Percentiles rank a stretch among this genome's conserved stretches.
These are phyloP conservation scores for Lanmaoa pseudosensibilis DNA, from an alignment of 768 basidiomycete genomes.

Conservation along the genomic window DNA sequence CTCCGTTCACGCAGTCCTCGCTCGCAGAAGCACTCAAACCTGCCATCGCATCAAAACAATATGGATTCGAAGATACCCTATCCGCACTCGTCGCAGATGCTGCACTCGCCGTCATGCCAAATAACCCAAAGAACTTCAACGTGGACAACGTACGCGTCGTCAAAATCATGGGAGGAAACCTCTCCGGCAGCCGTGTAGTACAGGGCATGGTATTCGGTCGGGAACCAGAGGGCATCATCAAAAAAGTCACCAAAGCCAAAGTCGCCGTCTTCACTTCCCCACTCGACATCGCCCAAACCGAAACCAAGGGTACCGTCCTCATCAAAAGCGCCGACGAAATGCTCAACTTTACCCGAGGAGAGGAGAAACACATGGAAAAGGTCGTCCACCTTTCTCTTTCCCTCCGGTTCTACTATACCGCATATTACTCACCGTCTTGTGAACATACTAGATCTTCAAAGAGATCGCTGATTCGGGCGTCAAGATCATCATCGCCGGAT, in stretches of 20 bases:
- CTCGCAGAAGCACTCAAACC: conserved; percentile 82
- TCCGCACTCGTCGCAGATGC: conserved; percentile 89
- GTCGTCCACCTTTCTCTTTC: conserved; percentile 31
- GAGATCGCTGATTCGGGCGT: conserved; percentile 97
- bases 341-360: conserved; percentile 93
- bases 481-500: conserved; percentile 90
- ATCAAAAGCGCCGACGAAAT: conserved; percentile 95
- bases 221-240: conserved; percentile 88
- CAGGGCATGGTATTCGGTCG: conserved; percentile 98
- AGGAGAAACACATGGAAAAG: conserved; percentile 96
- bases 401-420: neutral
- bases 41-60: conserved; percentile 96
- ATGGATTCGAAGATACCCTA: conserved; percentile 85
- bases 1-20: conserved; percentile 65
- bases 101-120: conserved; percentile 87
- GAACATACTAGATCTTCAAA: conserved; percentile 78
- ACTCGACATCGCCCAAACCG: conserved; percentile 92
- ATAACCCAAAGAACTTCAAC: conserved; percentile 89
- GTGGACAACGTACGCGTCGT: conserved; percentile 98
- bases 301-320: conserved; percentile 98
- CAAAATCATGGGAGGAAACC: conserved; percentile 94
- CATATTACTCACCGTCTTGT: neutral
- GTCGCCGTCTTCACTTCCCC: conserved; percentile 95
- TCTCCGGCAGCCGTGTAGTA: conserved; percentile 84
- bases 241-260: conserved; percentile 83